These are phyloP conservation scores for Selenicereus undatus DNA, from an alignment of 148 eudicot genomes.

Conservation along the genomic window DNA sequence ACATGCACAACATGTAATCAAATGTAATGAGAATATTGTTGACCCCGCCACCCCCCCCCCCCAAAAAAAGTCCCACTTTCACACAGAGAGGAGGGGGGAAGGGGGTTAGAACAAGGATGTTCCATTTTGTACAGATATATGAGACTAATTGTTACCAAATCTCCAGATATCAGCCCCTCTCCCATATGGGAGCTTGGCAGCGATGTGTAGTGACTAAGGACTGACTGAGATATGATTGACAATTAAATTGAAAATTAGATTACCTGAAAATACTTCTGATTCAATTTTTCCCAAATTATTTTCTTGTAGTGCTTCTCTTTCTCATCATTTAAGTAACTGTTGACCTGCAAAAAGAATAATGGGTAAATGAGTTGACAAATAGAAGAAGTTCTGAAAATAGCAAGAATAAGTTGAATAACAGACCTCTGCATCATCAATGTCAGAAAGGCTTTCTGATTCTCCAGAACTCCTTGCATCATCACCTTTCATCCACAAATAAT, in stretches of 20 bases:
- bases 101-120: too few relatives aligned
- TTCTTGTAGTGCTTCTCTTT: conserved; percentile 29
- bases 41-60: too few relatives aligned
- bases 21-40: too few relatives aligned
- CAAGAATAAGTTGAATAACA: background rate
- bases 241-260: background rate
- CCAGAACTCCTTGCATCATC: conserved; percentile 14
- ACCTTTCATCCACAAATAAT: conserved; percentile 11
- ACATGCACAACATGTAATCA: too few relatives aligned
- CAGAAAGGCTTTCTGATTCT: conserved; percentile 33
- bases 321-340: conserved; percentile 23
- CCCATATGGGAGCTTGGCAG: too few relatives aligned
- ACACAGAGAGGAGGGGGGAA: too few relatives aligned
- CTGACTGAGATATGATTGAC: background rate
- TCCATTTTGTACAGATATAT: too few relatives aligned
- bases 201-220: too few relatives aligned
- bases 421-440: conserved; percentile 37
- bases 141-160: too few relatives aligned
- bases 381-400: background rate
- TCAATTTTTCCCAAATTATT: conserved; percentile 35
- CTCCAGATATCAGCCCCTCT: too few relatives aligned
- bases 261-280: conserved; percentile 33
- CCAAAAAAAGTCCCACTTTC: too few relatives aligned
- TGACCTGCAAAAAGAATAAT: conserved; percentile 21
- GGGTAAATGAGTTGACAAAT: background rate